Evolutionary conservation across 306 rosid genomes (phyloP).

Genomic region (Sicyos baderoa): DNA sequence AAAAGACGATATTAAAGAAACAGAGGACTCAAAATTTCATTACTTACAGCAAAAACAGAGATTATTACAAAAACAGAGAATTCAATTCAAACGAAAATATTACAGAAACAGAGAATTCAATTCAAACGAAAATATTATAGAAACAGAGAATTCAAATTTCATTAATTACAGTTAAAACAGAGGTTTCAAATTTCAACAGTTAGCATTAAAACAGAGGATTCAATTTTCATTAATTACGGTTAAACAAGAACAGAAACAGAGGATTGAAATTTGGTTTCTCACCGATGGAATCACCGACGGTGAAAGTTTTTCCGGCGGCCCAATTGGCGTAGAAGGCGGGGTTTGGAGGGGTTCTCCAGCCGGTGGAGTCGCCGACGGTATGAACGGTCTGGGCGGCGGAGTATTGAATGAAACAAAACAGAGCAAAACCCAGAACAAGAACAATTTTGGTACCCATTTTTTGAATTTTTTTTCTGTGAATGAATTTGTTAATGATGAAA

Average conservation of each 20-base stretch:
- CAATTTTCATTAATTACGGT: neutral
- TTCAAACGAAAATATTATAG: no score
- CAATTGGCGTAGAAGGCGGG: conserved; percentile 21
- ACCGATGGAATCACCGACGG: no score
- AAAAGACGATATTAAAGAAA: no score
- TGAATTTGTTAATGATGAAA: no score
- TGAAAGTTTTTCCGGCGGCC: conserved; percentile 14
- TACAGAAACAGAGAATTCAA: neutral
- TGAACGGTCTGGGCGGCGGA: conserved; percentile 21
- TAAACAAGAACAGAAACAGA: no score
- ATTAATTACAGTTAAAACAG: no score
- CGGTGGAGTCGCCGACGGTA: conserved; percentile 30
- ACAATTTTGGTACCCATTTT: no score
- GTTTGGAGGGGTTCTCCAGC: conserved; percentile 27
- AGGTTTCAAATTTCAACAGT: no score
- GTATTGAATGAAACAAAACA: neutral
- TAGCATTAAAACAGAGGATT: neutral
- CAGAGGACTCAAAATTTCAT: no score
- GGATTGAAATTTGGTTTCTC: no score
- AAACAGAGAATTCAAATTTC: neutral
- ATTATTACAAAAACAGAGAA: neutral
- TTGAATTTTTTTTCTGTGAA: no score
- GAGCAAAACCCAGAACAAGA: conserved; percentile 26
- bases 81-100: no score
- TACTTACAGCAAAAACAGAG: neutral